Base-by-base conservation (phyloP, 768 basidiomycete genomes). In the Lentinula sp. region DNA sequence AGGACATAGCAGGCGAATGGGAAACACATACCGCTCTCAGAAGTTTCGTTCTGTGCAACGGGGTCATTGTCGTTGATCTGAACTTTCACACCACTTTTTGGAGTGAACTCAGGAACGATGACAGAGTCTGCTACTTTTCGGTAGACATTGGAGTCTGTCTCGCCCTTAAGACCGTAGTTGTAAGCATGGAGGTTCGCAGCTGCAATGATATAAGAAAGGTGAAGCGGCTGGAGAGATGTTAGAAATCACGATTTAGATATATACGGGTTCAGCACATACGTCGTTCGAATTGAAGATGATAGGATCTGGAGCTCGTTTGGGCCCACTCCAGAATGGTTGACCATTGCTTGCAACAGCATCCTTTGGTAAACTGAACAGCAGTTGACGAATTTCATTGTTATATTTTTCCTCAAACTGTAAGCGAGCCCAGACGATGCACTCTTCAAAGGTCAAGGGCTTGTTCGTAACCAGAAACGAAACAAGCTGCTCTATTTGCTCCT, bases 311-410 rank as follows among this genome's bases (percentile, higher is more conserved):
- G 95, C 96, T 62, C 97, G 85, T 79, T 99, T 99, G 2, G 97
- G 97, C 18, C 95, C 94, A 67, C 93, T 95, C 97, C 97, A 99
- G 83, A 99, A 99, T 10, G 95, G 95, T 66, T 94, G 92, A 5
- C 97, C 97, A 18, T 87, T 89, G 68, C 85, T 93, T 7, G 95
- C 95, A 51, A 91, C 77, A 42, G 91, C 89, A 71, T 99, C 97
- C 73, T 95, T 96, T 10, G 97, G 97, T 66, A 99, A 79, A 74
- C 93, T 97, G 80, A 85, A 93, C 49, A 99, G 73, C 39, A 99
- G 77, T 72, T 99, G 97, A 62, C 87, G 87, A 72, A 98, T 98
- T 49, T 91, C 85, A 69, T 95, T 95, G 78, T 84, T 91, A 72
- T 92, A 99, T 71, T 91, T 92, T 60, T 87, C 85, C 77, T 99